Base-by-base conservation (phyloP, 1,139 yeast species). In the Taphrina deformans region DNA sequence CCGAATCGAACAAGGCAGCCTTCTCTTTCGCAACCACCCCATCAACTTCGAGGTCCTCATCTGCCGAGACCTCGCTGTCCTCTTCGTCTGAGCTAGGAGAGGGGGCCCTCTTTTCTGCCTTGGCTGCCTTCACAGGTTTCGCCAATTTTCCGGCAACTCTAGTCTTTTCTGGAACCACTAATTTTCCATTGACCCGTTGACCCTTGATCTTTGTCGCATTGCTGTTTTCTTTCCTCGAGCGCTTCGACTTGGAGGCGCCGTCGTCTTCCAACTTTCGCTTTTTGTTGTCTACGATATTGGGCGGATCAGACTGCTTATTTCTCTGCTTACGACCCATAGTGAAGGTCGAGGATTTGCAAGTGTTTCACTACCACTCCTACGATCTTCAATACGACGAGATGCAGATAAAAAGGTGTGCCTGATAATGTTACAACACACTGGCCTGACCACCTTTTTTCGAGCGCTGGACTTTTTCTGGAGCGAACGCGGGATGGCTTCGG, bases 11-110 rank as follows among this genome's bases (percentile, higher is more conserved):
- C 4, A 55, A 33, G 9, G 56, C 56, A 5, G 63, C 63, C 16
- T 59, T 59, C 14, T 24, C 63, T 5, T 55, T 44, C n/a, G 29
- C 29, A 1, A 53, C 38, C 10, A 3, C 16, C 6, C 18, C 55
- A 4, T 24, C 16, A 12, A 26, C 66, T 4, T 67, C 72, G 21
- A 66, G 72, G 16, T 63, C 69, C 24, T 67, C 68, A 9, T 68
- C 66, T 23, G 52, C 48, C 3, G 66, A 33, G 23, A 53, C n/a
- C 68, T 85, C 89, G 70, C 83, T 88, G 68, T 82, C 77, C 16
- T 76, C 80, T 18, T 73, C 79, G 27, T 75, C 77, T 1, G 72
- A 80, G 33, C 76, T 82, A 31, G 16, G 16, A 27, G 31, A 7
- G 9, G 44, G 41, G 18, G 46, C 51, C 21, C 44, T 33, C 12